These are phyloP conservation scores for Pelagophyceae sp. DNA, from an alignment of 352 stramenopile species.

Conservation along the genomic window DNA sequence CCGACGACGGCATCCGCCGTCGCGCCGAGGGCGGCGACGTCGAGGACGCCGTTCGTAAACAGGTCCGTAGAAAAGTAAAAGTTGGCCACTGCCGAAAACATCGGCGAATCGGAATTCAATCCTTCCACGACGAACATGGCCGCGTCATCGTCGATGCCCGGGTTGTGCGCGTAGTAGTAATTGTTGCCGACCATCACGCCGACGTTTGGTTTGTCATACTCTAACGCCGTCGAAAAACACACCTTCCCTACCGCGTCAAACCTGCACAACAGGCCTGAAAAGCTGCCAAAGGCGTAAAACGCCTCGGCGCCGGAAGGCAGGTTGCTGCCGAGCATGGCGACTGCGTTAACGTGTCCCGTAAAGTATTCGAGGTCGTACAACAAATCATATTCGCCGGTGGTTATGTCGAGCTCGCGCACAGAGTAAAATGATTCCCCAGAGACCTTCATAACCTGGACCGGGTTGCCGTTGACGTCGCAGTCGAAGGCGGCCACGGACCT, in stretches of 20 bases:
- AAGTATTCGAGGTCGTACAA: neutral
- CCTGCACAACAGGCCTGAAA: neutral
- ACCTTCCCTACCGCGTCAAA: neutral
- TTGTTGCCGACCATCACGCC: neutral
- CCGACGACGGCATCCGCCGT: neutral
- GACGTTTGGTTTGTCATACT: neutral
- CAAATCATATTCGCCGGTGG: neutral
- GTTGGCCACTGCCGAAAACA: neutral
- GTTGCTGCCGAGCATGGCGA: neutral
- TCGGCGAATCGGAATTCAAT: neutral
- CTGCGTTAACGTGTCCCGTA: neutral
- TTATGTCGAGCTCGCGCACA: neutral
- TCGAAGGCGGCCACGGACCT: neutral
- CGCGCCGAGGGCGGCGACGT: neutral
- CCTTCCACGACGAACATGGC: neutral
- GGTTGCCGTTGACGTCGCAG: neutral
- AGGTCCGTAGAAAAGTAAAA: neutral
- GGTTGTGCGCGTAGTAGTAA: neutral
- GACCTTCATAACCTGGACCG: slow-evolving; percentile 4
- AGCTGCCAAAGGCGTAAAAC: neutral
- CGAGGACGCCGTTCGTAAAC: neutral
- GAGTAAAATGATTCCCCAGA: neutral
- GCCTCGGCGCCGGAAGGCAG: neutral
- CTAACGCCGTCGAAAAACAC: neutral
- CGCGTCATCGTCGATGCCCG: neutral